Evolutionary conservation across 2,329 filamentous ascomycete species (phyloP).

Genomic region (Pseudogymnoascus sp.): DNA sequence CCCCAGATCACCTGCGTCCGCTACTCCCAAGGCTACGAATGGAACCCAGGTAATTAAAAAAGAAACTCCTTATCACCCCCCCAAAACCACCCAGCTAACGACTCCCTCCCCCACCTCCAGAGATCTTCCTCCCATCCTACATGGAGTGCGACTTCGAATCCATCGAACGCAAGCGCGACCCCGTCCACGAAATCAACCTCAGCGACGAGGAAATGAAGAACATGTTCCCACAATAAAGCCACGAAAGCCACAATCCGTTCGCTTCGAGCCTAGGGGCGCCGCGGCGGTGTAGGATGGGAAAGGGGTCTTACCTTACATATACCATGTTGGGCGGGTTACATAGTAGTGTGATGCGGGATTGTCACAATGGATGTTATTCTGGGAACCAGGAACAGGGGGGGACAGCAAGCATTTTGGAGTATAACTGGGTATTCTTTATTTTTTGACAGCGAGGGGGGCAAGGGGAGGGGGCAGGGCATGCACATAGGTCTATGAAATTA

Average conservation of each 20-base stretch:
- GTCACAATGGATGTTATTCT: neutral
- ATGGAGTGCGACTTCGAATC: constrained; percentile 66
- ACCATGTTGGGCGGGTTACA: neutral
- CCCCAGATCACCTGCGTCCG: constrained; percentile 69
- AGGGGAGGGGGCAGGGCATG: neutral
- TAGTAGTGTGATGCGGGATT: constrained; percentile 3
- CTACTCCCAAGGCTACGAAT: constrained; percentile 71
- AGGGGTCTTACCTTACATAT: neutral
- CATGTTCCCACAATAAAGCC: constrained; percentile 54
- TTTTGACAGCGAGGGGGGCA: neutral
- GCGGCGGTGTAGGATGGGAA: neutral
- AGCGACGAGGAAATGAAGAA: constrained; percentile 67
- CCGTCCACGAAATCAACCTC: constrained; percentile 68
- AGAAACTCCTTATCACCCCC: constrained; percentile 13
- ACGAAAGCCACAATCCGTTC: neutral
- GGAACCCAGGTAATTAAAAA: constrained; percentile 60
- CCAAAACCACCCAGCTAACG: neutral
- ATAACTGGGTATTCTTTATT: constrained; percentile 4
- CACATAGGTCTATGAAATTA: constrained; percentile 1
- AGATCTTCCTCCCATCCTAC: constrained; percentile 76
- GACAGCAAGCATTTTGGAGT: neutral
- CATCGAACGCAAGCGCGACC: constrained; percentile 67
- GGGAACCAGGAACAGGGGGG: neutral
- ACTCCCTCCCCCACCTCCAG: constrained; percentile 37
- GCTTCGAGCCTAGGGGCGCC: neutral